phyloP scores from a whole-genome alignment of 495 filamentous ascomycete species.

The Platismatia glauca region DNA sequence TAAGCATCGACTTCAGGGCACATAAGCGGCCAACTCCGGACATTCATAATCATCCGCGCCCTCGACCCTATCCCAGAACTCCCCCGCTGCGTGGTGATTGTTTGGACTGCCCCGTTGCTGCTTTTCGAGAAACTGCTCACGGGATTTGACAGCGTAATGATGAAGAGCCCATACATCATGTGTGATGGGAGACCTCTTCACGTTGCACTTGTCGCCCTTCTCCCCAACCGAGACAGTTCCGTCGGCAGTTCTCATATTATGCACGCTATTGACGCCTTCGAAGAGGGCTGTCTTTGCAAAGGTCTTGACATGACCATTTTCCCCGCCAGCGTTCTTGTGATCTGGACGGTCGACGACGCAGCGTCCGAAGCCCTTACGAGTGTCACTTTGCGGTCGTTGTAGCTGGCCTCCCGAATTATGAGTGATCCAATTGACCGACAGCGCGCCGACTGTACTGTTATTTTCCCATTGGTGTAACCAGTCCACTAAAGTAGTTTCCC shows the following conservation, averaged over 20 bases:
- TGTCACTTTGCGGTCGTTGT: background rate
- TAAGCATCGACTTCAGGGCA: background rate
- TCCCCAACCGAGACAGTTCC: constrained; percentile 3
- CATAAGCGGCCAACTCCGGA: background rate
- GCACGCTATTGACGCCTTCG: constrained; percentile 4
- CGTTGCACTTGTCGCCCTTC: background rate
- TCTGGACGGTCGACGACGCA: constrained; percentile 6
- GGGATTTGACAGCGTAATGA: constrained; percentile 9
- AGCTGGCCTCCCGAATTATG: constrained; percentile 13
- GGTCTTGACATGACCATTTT: constrained; percentile 3
- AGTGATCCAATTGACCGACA: constrained; percentile 11
- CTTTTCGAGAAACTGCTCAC: constrained; percentile 12
- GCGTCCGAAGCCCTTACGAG: constrained; percentile 4
- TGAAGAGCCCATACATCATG: constrained; percentile 12
- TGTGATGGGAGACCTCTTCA: background rate
- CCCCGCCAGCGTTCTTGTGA: background rate
- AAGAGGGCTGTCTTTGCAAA: constrained; percentile 8
- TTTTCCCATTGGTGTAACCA: constrained; percentile 8
- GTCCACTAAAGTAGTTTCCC: background rate
- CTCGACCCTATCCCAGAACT: constrained; percentile 5
- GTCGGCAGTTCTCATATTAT: background rate
- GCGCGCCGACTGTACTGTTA: constrained; percentile 9
- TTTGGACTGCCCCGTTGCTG: constrained; percentile 7
- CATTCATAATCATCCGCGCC: constrained; percentile 9
- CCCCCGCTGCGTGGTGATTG: background rate